Base-by-base conservation (phyloP, 306 rosid species). In the Malus orientalis region DNA sequence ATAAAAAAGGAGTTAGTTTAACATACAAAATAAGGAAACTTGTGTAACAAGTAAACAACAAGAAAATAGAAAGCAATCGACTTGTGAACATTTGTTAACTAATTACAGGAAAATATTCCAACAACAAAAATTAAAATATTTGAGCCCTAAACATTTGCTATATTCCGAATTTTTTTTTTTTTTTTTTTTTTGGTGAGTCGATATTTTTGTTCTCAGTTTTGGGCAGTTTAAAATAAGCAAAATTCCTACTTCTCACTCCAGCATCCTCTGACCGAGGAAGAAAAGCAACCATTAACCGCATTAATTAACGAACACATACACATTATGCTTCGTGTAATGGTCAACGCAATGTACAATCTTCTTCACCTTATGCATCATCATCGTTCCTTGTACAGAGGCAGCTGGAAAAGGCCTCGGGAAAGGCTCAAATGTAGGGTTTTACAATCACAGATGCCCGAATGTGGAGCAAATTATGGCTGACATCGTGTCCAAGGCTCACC, bases 391-490 rank as follows among this genome's bases (percentile, higher is more conserved):
- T 13, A 16, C 78, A 18, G 30, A 42, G 42, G 78, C 84, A 27
- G 27, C 8, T 4, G 9, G 4, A 51, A 9, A 8, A 2, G 27
- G 53, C n/a, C 4, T 1, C 1, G 78, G 75, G 8, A 20, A 25
- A 16, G 32, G 45, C 18, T 70, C 82, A 62, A 69, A 27, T 4
- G 78, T 70, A 8, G 86, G 83, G 3, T 93, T 74, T 82, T 91
- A 93, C 40, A 4, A 2, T 3, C 0, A 11, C 0, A 78, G 30
- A 54, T 91, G 96, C 81, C 88, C 96, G 4, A 61, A 67, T 13
- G 93, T 79, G 2, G 90, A 90, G 74, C 12, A 64, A 12, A 76
- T 91, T 38, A 85, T 88, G 32, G 53, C 84, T 5, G 66, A 73
- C 0, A n/a, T 65, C 0, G 29, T 87, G 5, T 16, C 3, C 0